phyloP scores from a whole-genome alignment of 495 filamentous ascomycete species.

The Penicillium argentinense region DNA sequence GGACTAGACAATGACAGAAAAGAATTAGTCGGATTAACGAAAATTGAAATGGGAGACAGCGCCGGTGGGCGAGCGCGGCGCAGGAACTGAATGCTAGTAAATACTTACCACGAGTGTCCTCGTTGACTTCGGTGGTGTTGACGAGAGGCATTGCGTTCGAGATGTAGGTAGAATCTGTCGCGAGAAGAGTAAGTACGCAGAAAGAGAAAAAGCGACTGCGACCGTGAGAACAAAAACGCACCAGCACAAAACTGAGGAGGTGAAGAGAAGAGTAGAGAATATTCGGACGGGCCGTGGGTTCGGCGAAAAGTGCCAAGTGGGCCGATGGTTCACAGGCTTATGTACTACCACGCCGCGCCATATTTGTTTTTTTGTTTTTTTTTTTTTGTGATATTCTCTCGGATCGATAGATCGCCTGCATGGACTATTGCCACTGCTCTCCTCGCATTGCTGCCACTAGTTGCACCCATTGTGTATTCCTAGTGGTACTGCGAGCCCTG shows the following conservation, averaged over 20 bases:
- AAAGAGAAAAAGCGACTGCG: background rate
- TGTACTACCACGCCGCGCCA: too few species aligned
- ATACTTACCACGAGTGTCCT: constrained; percentile 54
- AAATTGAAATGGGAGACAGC: background rate
- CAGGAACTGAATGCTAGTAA: background rate
- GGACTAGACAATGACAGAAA: constrained; percentile 55
- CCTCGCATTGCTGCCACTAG: too few species aligned
- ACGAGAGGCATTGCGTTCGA: constrained; percentile 48
- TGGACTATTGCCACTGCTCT: too few species aligned
- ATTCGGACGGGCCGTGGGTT: background rate
- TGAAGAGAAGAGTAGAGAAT: background rate
- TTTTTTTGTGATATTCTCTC: background rate
- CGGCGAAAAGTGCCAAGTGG: background rate
- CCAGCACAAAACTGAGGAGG: background rate
- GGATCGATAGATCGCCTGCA: too few species aligned
- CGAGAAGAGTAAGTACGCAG: background rate
- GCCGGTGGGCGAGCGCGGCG: background rate
- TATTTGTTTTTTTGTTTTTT: background rate
- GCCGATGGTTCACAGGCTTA: background rate
- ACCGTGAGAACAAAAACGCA: background rate
- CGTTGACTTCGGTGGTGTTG: constrained; percentile 47
- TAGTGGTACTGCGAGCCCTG: background rate
- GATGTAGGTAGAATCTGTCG: background rate
- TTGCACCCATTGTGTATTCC: background rate
- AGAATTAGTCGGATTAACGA: background rate